Conservation (phyloP, 768 basidiomycete genomes). For the Pleurotus djamor region DNA sequence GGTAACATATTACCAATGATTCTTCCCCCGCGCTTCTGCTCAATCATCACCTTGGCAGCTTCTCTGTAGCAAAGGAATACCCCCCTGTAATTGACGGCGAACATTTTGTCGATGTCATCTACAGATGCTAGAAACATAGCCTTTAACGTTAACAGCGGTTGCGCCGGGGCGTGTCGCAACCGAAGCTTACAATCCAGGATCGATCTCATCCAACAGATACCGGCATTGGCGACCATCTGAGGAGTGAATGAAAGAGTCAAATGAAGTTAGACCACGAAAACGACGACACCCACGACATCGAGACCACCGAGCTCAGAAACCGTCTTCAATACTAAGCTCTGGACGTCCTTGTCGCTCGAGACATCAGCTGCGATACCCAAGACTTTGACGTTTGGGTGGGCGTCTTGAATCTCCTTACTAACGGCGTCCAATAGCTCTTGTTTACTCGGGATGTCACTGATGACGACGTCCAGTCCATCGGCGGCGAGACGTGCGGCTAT, state of each 20-base stretch:
- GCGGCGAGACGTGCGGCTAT: constrained; percentile 27
- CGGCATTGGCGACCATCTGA: constrained; percentile 29
- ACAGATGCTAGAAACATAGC: constrained; percentile 7
- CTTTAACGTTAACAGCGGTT: neutral
- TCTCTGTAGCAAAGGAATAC: constrained; percentile 21
- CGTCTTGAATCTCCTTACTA: constrained; percentile 20
- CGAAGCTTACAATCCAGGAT: constrained; percentile 14
- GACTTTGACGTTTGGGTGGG: constrained; percentile 12
- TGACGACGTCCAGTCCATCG: constrained; percentile 27
- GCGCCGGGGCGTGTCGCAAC: neutral
- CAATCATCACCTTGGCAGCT: constrained; percentile 24
- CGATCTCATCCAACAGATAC: constrained; percentile 10
- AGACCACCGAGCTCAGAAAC: constrained; percentile 18
- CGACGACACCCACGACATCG: constrained; percentile 20
- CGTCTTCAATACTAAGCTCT: constrained; percentile 20
- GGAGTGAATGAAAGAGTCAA: neutral
- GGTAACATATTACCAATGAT: constrained; percentile 19
- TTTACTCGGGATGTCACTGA: constrained; percentile 23
- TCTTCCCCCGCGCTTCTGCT: constrained; percentile 23
- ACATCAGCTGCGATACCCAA: constrained; percentile 21
- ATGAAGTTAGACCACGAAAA: no score
- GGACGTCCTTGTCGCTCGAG: constrained; percentile 22
- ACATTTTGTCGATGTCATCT: constrained; percentile 16
- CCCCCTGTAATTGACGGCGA: constrained; percentile 20
- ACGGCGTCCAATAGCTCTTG: constrained; percentile 15